Evolutionary conservation across 805 yeast genomes (phyloP).

Genomic region (Ogataea minuta): DNA sequence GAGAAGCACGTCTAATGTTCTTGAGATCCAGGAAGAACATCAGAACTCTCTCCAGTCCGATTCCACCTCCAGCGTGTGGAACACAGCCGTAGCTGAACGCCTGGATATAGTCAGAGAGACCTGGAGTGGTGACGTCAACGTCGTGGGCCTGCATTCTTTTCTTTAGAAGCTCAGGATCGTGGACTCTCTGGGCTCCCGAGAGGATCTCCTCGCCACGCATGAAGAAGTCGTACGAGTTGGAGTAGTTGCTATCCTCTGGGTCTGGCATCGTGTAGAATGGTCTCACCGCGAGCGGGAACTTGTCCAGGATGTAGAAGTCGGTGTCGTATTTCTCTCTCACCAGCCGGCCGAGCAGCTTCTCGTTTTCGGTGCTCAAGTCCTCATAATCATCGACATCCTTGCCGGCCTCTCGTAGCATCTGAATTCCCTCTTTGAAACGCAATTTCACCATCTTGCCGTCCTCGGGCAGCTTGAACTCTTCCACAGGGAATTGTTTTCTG

Average conservation of each 20-base stretch:
- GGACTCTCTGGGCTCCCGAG: slow-evolving; percentile 99
- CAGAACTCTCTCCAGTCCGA: slow-evolving; percentile 96
- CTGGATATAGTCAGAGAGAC: slow-evolving; percentile 86
- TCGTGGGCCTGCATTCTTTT: slow-evolving; percentile 83
- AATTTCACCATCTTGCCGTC: slow-evolving; percentile 92
- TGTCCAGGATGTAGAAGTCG: slow-evolving; percentile 96
- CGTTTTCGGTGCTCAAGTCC: slow-evolving; percentile 91
- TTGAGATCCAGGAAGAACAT: slow-evolving; percentile 97
- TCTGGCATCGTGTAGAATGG: slow-evolving; percentile 99
- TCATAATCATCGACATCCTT: slow-evolving; percentile 83
- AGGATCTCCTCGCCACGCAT: slow-evolving; percentile 99
- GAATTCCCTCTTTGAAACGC: slow-evolving; percentile 88
- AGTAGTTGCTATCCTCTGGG: slow-evolving; percentile 84
- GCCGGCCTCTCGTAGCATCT: slow-evolving; percentile 82
- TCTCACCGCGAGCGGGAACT: slow-evolving; percentile 94
- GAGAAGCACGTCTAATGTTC: slow-evolving; percentile 96
- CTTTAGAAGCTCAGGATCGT: slow-evolving; percentile 79
- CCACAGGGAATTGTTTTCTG: slow-evolving; percentile 94
- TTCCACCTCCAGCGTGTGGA: slow-evolving; percentile 99
- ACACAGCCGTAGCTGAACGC: slow-evolving; percentile 95
- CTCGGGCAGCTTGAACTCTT: slow-evolving; percentile 91
- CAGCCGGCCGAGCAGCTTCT: slow-evolving; percentile 85
- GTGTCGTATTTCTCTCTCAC: slow-evolving; percentile 94
- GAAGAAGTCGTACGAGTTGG: slow-evolving; percentile 98
- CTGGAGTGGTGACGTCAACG: slow-evolving; percentile 75